Percentiles rank a stretch among this genome's conserved stretches.
Evolutionary conservation across 208 protist species (phyloP).

Genomic region (Acanthamoeba triangularis): DNA sequence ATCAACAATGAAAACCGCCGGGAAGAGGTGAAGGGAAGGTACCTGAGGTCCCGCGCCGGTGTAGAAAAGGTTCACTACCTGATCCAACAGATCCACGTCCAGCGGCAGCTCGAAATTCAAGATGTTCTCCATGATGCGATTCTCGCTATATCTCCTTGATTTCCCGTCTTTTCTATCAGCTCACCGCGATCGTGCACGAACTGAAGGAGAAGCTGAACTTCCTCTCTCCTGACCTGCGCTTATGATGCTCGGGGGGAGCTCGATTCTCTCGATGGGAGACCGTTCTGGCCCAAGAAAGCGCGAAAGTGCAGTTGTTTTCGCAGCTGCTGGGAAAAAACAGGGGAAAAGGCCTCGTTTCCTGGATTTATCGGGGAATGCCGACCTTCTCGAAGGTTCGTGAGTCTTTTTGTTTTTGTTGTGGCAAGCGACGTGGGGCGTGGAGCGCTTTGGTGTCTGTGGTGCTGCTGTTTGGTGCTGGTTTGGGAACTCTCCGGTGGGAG

Average conservation of each 20-base stretch:
- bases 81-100: constrained; percentile 86
- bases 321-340: not conserved
- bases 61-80: constrained; percentile 84
- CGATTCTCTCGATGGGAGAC: no score
- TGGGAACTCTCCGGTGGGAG: no score
- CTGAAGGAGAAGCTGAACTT: no score
- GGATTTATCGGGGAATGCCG: not conserved
- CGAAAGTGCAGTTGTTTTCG: not conserved
- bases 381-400: constrained; percentile 21
- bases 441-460: no score
- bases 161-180: not conserved
- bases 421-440: no score
- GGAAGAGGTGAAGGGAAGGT: not conserved
- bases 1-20: no score
- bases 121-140: constrained; percentile 83
- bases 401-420: not conserved
- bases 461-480: no score
- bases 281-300: not conserved
- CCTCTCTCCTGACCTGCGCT: no score
- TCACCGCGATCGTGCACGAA: no score
- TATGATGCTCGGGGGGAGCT: no score
- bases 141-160: not conserved
- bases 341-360: not conserved
- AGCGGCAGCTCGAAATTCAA: constrained; percentile 87
- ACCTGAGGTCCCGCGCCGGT: constrained; percentile 73